Base-by-base conservation (phyloP, 2,329 filamentous ascomycete species). In the Ophiostoma montium region DNA sequence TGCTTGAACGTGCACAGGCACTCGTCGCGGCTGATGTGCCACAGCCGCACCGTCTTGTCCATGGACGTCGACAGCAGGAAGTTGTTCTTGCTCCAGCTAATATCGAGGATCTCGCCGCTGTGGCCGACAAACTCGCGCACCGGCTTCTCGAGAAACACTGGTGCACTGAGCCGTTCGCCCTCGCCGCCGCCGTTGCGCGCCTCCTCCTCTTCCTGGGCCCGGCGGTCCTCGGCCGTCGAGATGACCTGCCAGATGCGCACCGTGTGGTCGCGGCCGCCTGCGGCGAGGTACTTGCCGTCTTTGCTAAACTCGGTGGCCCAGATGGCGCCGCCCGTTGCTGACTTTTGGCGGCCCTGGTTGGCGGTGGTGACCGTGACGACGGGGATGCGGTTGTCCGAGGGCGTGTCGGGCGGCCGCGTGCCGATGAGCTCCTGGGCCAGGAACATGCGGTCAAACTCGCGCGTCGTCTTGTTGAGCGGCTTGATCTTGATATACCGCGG, bases 71-170 rank as follows among this genome's bases (percentile, higher is more conserved):
- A 95, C 15, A 98, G 71, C 27, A 98, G 66, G 57, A 98, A 98
- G 63, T 94, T 95, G 65, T 98, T 98, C 72, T 96, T 98, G 69
- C 90, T 96, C 92, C 92, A 98, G 62, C 86, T 94, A 52, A 98
- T 64, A 61, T 95, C 90, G 55, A 98, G 68, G 6, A 98, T 80
- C 57, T 94, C 89, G 15, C 84, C 82, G 0, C 78, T 82, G 61
- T 98, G 92, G 5, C 88, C 89, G 48, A 75, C 68, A 55, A 92
- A 95, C 60, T 95, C 84, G 49, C 82, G 76, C 10, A 86, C 63
- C 0, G 89, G 86, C 58, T 85, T 84, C 46, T 78, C 77, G 54
- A 80, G 79, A 61, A 98, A 96, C 1, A 98, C 90, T 2, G 90
- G 90, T 1, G 92, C 90, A 57, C 85, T 94, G 43, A 96, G 69